Percentiles rank a stretch among this genome's conserved stretches.
phyloP scores from a whole-genome alignment of 768 basidiomycete species.

The Floccularia luteovirens region DNA sequence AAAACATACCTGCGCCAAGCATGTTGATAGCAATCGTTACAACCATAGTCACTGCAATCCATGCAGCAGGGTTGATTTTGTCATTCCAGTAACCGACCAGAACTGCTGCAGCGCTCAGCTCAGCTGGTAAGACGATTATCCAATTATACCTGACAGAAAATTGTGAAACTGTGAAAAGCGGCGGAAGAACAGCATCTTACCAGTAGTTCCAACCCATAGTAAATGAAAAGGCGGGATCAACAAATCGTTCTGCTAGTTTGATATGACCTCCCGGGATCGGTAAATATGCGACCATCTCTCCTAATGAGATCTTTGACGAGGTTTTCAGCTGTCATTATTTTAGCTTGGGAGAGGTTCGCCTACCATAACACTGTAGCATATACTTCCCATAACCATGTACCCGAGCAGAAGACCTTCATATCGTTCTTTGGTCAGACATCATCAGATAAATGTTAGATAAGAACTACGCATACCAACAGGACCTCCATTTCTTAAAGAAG shows the following conservation, averaged over 20 bases:
- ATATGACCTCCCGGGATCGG: constrained; percentile 80
- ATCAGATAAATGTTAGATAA: neutral
- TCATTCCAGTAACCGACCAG: constrained; percentile 70
- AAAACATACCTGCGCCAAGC: constrained; percentile 49
- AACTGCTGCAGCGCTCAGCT: constrained; percentile 68
- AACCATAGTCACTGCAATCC: constrained; percentile 72
- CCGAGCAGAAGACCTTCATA: constrained; percentile 57
- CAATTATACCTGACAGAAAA: constrained; percentile 42
- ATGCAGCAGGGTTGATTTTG: constrained; percentile 56
- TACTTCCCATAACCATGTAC: constrained; percentile 54
- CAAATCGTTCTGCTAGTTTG: constrained; percentile 75
- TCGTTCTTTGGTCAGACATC: neutral
- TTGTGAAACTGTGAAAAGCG: neutral
- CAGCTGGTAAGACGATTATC: constrained; percentile 63
- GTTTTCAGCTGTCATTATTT: neutral
- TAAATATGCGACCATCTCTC: constrained; percentile 73
- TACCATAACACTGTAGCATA: constrained; percentile 72
- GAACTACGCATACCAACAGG: constrained; percentile 45
- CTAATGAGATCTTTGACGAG: constrained; percentile 50
- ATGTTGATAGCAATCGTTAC: constrained; percentile 74
- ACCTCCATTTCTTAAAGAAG: constrained; percentile 43
- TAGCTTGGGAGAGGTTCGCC: constrained; percentile 6
- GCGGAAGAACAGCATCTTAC: constrained; percentile 11
- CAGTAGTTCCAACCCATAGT: constrained; percentile 49
- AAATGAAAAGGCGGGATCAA: constrained; percentile 65